These are phyloP conservation scores for Agrocybe pediades DNA, from an alignment of 768 basidiomycete species.

Conservation along the genomic window DNA sequence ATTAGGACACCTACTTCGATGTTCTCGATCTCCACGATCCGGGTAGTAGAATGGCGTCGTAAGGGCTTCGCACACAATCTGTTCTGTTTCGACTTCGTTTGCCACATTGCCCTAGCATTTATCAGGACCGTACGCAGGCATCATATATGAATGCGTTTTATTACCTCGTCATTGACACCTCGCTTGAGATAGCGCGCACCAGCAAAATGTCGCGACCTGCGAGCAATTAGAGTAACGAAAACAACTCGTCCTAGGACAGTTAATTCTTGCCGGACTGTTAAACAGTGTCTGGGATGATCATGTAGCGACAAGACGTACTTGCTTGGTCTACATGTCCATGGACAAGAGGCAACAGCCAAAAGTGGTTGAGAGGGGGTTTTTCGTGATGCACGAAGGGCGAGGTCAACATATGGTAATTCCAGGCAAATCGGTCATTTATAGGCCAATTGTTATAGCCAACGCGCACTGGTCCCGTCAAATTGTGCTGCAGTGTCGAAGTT, in stretches of 20 bases:
- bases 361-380: constrained; percentile 47
- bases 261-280: constrained; percentile 61
- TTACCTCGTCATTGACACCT: constrained; percentile 90
- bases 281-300: not conserved
- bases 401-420: constrained; percentile 90
- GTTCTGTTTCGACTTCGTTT: constrained; percentile 98
- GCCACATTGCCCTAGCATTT: constrained; percentile 88
- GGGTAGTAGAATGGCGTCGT: constrained; percentile 91
- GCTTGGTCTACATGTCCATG: constrained; percentile 99
- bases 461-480: constrained; percentile 66
- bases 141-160: constrained; percentile 2
- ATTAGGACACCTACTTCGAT: constrained; percentile 56
- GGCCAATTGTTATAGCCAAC: constrained; percentile 51
- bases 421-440: constrained; percentile 88
- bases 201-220: constrained; percentile 92
- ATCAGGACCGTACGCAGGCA: not conserved
- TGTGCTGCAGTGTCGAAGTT: constrained; percentile 93
- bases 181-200: constrained; percentile 94
- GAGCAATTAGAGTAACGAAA: constrained; percentile 93
- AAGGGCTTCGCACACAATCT: constrained; percentile 89
- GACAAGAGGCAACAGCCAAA: constrained; percentile 90
- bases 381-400: constrained; percentile 57
- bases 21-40: constrained; percentile 33
- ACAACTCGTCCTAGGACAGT: constrained; percentile 88
- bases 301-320: constrained; percentile 57